phyloP scores from a whole-genome alignment of 345 rosid genomes.

The Populus nigra region DNA sequence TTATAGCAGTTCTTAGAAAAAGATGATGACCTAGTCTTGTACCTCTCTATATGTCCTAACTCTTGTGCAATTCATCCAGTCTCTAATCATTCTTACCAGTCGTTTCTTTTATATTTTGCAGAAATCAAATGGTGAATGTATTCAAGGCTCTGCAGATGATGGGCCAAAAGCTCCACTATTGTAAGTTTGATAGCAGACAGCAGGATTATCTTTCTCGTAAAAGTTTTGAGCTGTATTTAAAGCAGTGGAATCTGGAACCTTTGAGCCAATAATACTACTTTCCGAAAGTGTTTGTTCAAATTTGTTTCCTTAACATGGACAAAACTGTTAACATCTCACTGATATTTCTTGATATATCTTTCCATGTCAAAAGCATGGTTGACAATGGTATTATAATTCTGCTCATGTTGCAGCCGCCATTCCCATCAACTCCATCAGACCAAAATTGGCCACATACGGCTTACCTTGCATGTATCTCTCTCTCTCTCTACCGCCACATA shows the following conservation, averaged over 20 bases:
- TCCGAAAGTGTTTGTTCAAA: no score
- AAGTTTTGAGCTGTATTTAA: no score
- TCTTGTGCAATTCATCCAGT: not conserved
- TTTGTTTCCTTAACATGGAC: constrained; percentile 18
- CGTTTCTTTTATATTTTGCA: constrained; percentile 4
- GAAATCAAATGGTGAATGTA: not conserved
- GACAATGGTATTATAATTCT: not conserved
- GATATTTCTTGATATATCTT: constrained; percentile 1
- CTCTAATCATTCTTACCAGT: not conserved
- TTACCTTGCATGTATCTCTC: not conserved
- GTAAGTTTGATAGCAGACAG: not conserved
- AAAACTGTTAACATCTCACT: not conserved
- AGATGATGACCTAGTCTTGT: no score
- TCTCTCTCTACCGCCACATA: not conserved
- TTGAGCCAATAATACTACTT: no score
- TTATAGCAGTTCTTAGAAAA: no score
- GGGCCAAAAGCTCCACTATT: constrained; percentile 1
- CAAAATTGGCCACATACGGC: constrained; percentile 2
- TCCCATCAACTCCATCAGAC: not conserved
- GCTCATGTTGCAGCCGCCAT: constrained; percentile 3
- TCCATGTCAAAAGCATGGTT: constrained; percentile 12
- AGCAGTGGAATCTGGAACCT: no score
- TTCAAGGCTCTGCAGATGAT: constrained; percentile 2
- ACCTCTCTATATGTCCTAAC: no score
- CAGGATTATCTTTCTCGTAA: not conserved